phyloP scores from a whole-genome alignment of 768 basidiomycete genomes.

The Crassisporium funariophilum region DNA sequence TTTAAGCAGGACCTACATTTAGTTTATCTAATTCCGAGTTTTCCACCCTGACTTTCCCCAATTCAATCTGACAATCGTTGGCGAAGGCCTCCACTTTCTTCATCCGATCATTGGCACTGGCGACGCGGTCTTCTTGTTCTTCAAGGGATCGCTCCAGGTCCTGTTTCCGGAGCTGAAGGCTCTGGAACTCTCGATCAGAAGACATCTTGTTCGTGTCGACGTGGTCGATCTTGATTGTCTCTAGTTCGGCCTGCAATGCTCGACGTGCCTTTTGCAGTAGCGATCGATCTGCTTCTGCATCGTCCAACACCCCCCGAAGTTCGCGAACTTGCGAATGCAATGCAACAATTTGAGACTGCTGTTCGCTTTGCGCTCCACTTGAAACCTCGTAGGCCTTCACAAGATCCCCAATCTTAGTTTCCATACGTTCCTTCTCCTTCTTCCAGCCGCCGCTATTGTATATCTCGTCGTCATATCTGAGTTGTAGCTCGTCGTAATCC shows the following conservation, averaged over 20 bases:
- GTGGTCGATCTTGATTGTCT: slow-evolving; percentile 76
- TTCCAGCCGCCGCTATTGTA: slow-evolving; percentile 82
- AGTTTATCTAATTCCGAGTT: slow-evolving; percentile 78
- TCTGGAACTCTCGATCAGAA: slow-evolving; percentile 74
- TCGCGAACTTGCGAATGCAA: slow-evolving; percentile 87
- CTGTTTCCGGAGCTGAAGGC: slow-evolving; percentile 77
- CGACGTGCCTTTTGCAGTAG: slow-evolving; percentile 82
- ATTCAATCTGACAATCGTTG: slow-evolving; percentile 73
- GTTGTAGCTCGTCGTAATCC: slow-evolving; percentile 74
- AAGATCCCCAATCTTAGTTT: slow-evolving; percentile 77
- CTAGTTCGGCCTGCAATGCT: slow-evolving; percentile 77
- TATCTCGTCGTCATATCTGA: slow-evolving; percentile 75
- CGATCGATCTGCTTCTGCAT: slow-evolving; percentile 80
- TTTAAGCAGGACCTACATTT: slow-evolving; percentile 52
- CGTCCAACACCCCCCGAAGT: slow-evolving; percentile 77
- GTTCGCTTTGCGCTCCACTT: slow-evolving; percentile 71
- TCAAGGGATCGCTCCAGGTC: slow-evolving; percentile 78
- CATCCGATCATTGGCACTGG: slow-evolving; percentile 74
- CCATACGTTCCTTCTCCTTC: slow-evolving; percentile 85
- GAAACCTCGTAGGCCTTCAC: slow-evolving; percentile 77
- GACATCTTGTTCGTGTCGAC: slow-evolving; percentile 70
- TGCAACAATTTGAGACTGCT: slow-evolving; percentile 81
- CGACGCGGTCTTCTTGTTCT: slow-evolving; percentile 74
- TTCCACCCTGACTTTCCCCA: slow-evolving; percentile 76
- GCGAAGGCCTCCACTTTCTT: slow-evolving; percentile 80